Conservation (phyloP, 164 flowering plant genomes). For the Piper betle region DNA sequence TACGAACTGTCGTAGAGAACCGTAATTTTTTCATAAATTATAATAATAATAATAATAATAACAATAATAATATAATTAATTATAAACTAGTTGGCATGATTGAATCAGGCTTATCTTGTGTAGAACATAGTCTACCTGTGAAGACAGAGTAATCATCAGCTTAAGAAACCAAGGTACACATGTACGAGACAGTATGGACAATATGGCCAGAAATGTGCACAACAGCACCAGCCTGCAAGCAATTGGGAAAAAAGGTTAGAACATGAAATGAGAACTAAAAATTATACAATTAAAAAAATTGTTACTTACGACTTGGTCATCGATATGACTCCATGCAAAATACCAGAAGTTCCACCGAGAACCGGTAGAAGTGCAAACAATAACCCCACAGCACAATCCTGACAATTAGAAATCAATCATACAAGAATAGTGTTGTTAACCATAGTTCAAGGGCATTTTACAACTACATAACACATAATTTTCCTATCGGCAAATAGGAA, state of each 20-base stretch:
- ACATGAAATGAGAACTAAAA: background rate
- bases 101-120: background rate
- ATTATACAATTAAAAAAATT: background rate
- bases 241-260: background rate
- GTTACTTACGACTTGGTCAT: constrained; percentile 51
- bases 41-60: no score
- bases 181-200: constrained; percentile 63
- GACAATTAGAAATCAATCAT: constrained; percentile 4
- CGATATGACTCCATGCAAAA: constrained; percentile 86
- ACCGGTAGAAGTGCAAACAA: constrained; percentile 95
- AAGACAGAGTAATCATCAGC: constrained; percentile 84
- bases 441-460: background rate
- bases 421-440: background rate
- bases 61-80: no score
- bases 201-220: constrained; percentile 54
- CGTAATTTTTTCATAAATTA: background rate
- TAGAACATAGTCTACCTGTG: constrained; percentile 41
- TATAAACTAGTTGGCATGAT: background rate
- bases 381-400: constrained; percentile 99
- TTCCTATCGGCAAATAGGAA: no score
- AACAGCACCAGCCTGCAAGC: constrained; percentile 56
- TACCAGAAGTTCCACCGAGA: constrained; percentile 87
- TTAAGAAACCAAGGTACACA: constrained; percentile 87
- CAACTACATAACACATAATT: no score
- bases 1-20: background rate